A percentile compares a stretch with the other conserved stretches of the same genome.
These are phyloP conservation scores for Metroxylon sagu DNA, from an alignment of 176 grass and related monocot species.

Conservation along the genomic window DNA sequence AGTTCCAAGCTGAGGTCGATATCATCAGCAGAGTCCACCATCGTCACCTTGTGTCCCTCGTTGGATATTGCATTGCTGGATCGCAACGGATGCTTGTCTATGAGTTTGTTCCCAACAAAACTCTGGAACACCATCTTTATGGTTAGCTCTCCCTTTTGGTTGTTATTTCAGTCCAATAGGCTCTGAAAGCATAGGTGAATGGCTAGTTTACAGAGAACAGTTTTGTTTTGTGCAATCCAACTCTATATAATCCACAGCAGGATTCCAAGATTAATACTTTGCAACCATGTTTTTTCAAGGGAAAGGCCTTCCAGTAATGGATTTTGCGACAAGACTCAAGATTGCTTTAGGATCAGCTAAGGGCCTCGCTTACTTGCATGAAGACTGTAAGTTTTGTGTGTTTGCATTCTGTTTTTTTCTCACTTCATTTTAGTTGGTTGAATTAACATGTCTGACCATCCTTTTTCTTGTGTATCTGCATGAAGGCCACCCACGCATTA, in stretches of 20 bases:
- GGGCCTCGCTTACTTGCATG: conserved; percentile 38
- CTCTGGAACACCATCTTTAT: conserved; percentile 38
- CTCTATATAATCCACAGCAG: no score
- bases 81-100: conserved; percentile 40
- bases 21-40: conserved; percentile 56
- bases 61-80: conserved; percentile 45
- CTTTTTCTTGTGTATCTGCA: background rate
- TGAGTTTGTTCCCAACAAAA: conserved; percentile 44
- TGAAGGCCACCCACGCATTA: conserved; percentile 38
- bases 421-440: background rate
- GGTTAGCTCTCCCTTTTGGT: background rate
- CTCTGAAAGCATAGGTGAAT: no score
- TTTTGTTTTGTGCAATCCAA: no score
- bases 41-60: conserved; percentile 39
- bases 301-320: conserved; percentile 20
- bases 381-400: conserved; percentile 24
- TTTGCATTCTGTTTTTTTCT: background rate
- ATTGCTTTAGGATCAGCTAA: conserved; percentile 38
- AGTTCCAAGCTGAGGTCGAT: conserved; percentile 59
- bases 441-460: background rate
- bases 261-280: no score
- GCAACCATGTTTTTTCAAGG: background rate
- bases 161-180: no score
- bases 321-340: conserved; percentile 30
- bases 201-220: no score